These are phyloP conservation scores for Puccinia hordei DNA, from an alignment of 1,284 basidiomycete genomes.

Conservation along the genomic window DNA sequence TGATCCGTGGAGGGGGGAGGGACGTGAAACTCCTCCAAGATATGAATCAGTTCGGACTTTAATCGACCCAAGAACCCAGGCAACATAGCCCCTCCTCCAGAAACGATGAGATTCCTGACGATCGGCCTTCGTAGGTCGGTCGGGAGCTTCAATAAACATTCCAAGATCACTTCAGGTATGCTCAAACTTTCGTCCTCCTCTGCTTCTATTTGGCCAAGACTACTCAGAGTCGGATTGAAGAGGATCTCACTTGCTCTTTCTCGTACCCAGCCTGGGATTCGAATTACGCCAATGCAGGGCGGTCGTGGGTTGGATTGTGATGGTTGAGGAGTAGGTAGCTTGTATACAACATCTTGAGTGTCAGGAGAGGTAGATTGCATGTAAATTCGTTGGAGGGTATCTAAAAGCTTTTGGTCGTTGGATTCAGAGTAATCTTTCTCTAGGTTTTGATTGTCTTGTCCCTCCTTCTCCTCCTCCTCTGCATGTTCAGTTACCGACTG, in stretches of 20 bases:
- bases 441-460: conserved; percentile 7
- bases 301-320: conserved; percentile 20
- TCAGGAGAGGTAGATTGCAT: conserved; percentile 46
- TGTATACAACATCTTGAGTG: conserved; percentile 50
- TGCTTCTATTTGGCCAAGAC: conserved; percentile 73
- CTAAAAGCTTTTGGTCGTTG: conserved; percentile 40
- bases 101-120: conserved; percentile 76
- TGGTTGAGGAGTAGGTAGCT: conserved; percentile 36
- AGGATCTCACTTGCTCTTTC: conserved; percentile 86
- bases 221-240: conserved; percentile 68
- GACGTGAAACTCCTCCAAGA: not conserved
- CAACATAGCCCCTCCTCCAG: conserved; percentile 85
- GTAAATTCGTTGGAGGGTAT: conserved; percentile 31
- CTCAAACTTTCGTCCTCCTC: conserved; percentile 65
- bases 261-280: conserved; percentile 90
- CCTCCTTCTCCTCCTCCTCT: not conserved
- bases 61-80: conserved; percentile 87
- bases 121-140: conserved; percentile 82
- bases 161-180: not conserved
- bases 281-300: conserved; percentile 66
- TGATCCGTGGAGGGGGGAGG: not conserved
- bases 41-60: conserved; percentile 67
- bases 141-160: conserved; percentile 67
- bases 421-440: conserved; percentile 9
- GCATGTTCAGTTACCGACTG: conserved; percentile 11